Evolutionary conservation across 345 rosid species (phyloP).

Genomic region (Arabidopsis suecica): DNA sequence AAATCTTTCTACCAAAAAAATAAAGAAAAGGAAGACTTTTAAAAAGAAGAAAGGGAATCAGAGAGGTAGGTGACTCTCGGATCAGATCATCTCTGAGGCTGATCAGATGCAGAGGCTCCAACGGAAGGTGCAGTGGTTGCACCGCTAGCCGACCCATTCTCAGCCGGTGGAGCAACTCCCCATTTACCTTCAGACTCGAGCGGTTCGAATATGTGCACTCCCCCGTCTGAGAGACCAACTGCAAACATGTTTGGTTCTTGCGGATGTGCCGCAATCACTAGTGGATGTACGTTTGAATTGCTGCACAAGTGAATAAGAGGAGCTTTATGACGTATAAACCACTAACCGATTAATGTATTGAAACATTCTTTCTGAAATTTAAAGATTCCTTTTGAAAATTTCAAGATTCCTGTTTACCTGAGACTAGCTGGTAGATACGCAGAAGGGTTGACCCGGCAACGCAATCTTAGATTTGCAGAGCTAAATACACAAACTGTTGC

Average conservation of each 20-base stretch:
- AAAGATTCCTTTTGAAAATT: background rate
- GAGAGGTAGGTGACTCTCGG: slow-evolving; percentile 3
- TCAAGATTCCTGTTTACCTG: slow-evolving; percentile 59
- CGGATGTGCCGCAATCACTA: slow-evolving; percentile 95
- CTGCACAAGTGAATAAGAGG: slow-evolving; percentile 41
- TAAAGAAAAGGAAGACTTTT: background rate
- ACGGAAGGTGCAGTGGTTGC: slow-evolving; percentile 61
- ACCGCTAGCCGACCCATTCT: slow-evolving; percentile 84
- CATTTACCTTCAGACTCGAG: slow-evolving; percentile 94
- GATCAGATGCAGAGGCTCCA: slow-evolving; percentile 85
- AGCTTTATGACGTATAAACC: background rate
- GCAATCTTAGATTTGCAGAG: slow-evolving; percentile 71
- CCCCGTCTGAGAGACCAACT: slow-evolving; percentile 90
- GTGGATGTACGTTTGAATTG: slow-evolving; percentile 86
- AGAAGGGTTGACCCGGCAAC: slow-evolving; percentile 82
- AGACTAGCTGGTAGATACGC: slow-evolving; percentile 79
- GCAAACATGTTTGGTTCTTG: slow-evolving; percentile 96
- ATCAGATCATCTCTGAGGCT: slow-evolving; percentile 75
- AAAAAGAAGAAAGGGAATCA: slow-evolving; percentile 7
- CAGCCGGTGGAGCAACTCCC: slow-evolving; percentile 88
- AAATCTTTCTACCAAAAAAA: slow-evolving; percentile 35
- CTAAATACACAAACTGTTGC: slow-evolving; percentile 81
- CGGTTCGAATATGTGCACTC: slow-evolving; percentile 94
- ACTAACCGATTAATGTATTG: background rate
- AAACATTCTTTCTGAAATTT: background rate